Evolutionary conservation across 768 basidiomycete species (phyloP).

Genomic region (Russula olivacea): DNA sequence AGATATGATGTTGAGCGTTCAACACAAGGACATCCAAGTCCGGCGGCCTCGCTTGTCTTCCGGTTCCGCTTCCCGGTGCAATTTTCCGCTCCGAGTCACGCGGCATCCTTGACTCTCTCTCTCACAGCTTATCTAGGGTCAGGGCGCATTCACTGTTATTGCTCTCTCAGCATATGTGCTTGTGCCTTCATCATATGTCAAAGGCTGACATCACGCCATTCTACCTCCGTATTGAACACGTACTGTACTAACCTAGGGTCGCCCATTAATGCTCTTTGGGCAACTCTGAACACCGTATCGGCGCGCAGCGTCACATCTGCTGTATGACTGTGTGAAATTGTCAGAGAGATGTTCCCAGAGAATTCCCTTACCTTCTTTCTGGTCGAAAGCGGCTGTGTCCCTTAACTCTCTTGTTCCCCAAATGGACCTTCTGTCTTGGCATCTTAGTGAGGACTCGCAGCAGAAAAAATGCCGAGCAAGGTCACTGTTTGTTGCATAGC

Average conservation of each 20-base stretch:
- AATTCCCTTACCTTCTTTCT: background rate
- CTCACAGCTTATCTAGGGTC: no score
- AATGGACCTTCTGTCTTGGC: background rate
- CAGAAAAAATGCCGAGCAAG: no score
- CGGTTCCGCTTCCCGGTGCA: background rate
- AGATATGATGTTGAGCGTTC: no score
- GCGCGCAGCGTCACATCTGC: background rate
- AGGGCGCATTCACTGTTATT: background rate
- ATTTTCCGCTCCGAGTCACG: conserved; percentile 1
- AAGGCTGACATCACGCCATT: background rate
- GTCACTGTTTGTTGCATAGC: background rate
- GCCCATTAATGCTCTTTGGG: background rate
- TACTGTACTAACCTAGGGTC: background rate
- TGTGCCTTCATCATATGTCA: background rate
- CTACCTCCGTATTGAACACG: background rate
- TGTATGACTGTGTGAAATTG: conserved; percentile 12
- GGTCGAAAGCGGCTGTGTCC: background rate
- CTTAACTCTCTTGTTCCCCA: background rate
- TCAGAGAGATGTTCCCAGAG: background rate
- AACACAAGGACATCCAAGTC: background rate
- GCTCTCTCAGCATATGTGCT: background rate
- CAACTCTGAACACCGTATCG: background rate
- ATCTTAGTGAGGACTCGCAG: background rate
- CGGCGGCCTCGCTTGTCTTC: background rate
- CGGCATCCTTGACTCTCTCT: no score